Evolutionary conservation across 2,329 filamentous ascomycete species (phyloP).

Genomic region (Fusarium staphyleae): DNA sequence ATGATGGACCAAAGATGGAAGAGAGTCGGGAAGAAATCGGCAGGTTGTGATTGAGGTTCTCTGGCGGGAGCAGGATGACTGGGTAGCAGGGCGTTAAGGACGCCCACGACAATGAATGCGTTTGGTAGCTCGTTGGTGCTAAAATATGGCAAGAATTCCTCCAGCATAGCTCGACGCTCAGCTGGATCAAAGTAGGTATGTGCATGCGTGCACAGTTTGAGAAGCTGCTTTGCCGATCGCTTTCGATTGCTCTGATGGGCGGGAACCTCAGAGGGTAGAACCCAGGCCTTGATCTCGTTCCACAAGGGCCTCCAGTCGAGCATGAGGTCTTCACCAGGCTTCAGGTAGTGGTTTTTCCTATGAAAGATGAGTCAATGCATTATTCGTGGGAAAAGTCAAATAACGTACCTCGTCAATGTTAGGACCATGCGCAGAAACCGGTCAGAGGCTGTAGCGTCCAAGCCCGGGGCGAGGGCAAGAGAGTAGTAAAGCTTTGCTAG

Average conservation of each 20-base stretch:
- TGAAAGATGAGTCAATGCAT: constrained; percentile 14
- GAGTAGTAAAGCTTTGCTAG: constrained; percentile 94
- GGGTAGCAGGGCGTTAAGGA: constrained; percentile 87
- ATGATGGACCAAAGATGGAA: constrained; percentile 97
- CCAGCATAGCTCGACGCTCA: constrained; percentile 81
- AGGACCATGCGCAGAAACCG: constrained; percentile 97
- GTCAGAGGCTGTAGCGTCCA: constrained; percentile 83
- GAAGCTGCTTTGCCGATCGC: constrained; percentile 69
- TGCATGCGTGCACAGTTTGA: constrained; percentile 88
- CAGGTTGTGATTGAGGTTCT: constrained; percentile 79
- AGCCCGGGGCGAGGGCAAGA: constrained; percentile 85
- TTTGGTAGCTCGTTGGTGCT: constrained; percentile 92
- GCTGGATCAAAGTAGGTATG: constrained; percentile 92
- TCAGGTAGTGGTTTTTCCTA: constrained; percentile 94
- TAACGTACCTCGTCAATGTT: constrained; percentile 84
- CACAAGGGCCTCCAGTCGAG: constrained; percentile 94
- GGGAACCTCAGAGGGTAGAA: constrained; percentile 84
- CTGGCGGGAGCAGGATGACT: constrained; percentile 78
- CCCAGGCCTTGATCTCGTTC: constrained; percentile 89
- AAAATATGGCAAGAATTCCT: constrained; percentile 85
- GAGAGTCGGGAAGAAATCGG: constrained; percentile 88
- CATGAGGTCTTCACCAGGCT: constrained; percentile 85
- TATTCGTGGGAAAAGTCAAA: constrained; percentile 5
- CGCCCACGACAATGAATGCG: constrained; percentile 89
- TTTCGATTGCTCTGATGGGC: constrained; percentile 64